phyloP scores from a whole-genome alignment of 1,284 basidiomycete species.

The Cutaneotrichosporon mucoides region DNA sequence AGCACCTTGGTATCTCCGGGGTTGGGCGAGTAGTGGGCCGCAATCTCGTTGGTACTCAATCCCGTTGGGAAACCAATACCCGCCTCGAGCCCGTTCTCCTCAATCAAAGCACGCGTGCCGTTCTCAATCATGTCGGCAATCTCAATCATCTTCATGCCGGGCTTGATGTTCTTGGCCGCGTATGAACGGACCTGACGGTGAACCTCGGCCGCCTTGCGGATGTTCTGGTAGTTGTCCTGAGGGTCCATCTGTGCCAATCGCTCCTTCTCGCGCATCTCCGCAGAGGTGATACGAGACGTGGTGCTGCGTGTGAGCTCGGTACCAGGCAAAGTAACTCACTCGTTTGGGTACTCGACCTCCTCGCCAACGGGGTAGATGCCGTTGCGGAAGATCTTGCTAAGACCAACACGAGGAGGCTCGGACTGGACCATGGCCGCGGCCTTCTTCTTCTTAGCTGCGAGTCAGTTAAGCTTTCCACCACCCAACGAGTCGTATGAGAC shows the following conservation, averaged over 20 bases:
- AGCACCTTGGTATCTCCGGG: constrained; percentile 86
- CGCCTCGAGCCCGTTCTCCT: constrained; percentile 72
- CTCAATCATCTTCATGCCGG: constrained; percentile 92
- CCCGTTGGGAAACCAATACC: constrained; percentile 98
- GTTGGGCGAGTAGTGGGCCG: constrained; percentile 97
- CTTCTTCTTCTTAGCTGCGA: constrained; percentile 73
- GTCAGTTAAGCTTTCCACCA: neutral
- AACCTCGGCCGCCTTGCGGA: constrained; percentile 90
- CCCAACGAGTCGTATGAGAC: constrained; percentile 1
- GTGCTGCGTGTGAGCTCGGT: constrained; percentile 56
- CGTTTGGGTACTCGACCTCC: constrained; percentile 84
- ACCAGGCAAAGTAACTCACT: constrained; percentile 51
- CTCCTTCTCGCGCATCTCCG: constrained; percentile 84
- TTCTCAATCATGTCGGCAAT: constrained; percentile 94
- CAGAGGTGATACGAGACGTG: constrained; percentile 78
- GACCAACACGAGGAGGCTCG: constrained; percentile 87
- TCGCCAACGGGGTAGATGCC: constrained; percentile 88
- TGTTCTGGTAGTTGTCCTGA: constrained; percentile 76
- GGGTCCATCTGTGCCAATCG: constrained; percentile 71
- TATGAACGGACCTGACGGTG: constrained; percentile 85
- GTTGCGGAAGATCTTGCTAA: constrained; percentile 83
- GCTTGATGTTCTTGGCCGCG: constrained; percentile 77
- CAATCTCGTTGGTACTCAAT: constrained; percentile 86
- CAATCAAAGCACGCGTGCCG: constrained; percentile 81
- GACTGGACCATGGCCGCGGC: constrained; percentile 59